Base-by-base conservation (phyloP, 1,139 yeast genomes). In the Schizosaccharomyces versatilis region DNA sequence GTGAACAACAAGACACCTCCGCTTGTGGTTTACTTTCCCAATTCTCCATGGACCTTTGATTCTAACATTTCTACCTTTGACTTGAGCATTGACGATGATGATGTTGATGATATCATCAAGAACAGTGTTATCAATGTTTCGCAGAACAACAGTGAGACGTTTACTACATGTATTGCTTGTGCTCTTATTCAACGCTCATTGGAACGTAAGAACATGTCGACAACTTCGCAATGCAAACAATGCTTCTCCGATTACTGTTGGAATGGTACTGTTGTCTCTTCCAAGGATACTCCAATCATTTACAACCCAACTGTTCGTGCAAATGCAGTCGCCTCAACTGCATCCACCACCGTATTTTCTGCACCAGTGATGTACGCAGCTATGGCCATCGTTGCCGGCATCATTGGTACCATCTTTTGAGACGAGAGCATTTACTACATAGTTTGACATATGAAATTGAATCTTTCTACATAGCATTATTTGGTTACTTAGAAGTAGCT, bases 231-330 rank as follows among this genome's bases (percentile, higher is more conserved):
- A 65, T 88, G 96, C 72, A 70, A 77, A 62, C 61, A 70, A 56
- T 88, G 96, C 66, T 84, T 86, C 67, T 67, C 71, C 51, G 73
- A 72, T 49, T 88, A 86, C 69, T 88, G 96, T 69, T 88, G 96
- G 96, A 77, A 82, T 63, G 93, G 90, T 6, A 57, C 62, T 12
- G 53, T 60, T n/a, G 54, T 15, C 41, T 57, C 14, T 51, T 53
- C 8, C 52, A 52, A 32, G 7, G 15, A 15, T 14, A 41, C 52
- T 12, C 2, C 32, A 24, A 24, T 24, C 32, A 17, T n/a, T 1
- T 44, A 44, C n/a, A 32, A 19, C n/a, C 49, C 49, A 7, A 44
- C 49, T 17, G 10, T 44, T 9, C 38, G 19, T 24, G 19, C 49
- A 17, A 14, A 12, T 14, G 9, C 36, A 24, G 38, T 12, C 9